Conservation (phyloP, 2,329 filamentous ascomycete genomes). For the Pseudogymnoascus sp. region DNA sequence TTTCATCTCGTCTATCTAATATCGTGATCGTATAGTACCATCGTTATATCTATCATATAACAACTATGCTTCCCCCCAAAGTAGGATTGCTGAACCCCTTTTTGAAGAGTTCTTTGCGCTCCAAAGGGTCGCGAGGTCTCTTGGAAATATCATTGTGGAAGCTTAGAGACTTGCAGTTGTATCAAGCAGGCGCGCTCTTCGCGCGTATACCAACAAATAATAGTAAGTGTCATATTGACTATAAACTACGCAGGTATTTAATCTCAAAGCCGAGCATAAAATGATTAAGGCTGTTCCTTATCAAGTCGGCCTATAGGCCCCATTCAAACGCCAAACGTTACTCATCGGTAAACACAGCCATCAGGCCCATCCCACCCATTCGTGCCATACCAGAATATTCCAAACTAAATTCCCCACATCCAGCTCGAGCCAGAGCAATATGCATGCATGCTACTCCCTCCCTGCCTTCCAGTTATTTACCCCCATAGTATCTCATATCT, state of each 20-base stretch:
- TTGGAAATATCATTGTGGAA: neutral
- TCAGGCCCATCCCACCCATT: neutral
- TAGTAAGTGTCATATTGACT: neutral
- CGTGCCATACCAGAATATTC: neutral
- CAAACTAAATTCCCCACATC: neutral
- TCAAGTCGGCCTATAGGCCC: neutral
- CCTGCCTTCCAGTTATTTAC: neutral
- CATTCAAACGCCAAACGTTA: neutral
- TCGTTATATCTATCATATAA: neutral
- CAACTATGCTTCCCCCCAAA: neutral
- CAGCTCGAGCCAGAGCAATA: neutral
- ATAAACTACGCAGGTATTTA: constrained; percentile 1
- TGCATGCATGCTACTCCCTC: neutral
- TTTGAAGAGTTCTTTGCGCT: neutral
- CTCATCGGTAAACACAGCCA: neutral
- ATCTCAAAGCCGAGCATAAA: neutral
- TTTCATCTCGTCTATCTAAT: neutral
- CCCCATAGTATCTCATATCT: neutral
- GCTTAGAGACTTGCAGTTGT: neutral
- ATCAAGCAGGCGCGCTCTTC: neutral
- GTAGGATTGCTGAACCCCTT: neutral
- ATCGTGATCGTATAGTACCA: neutral
- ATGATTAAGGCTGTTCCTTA: neutral
- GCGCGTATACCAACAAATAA: neutral
- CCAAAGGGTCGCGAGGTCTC: neutral